phyloP scores from a whole-genome alignment of 768 basidiomycete species.

The Pisolithus albus region DNA sequence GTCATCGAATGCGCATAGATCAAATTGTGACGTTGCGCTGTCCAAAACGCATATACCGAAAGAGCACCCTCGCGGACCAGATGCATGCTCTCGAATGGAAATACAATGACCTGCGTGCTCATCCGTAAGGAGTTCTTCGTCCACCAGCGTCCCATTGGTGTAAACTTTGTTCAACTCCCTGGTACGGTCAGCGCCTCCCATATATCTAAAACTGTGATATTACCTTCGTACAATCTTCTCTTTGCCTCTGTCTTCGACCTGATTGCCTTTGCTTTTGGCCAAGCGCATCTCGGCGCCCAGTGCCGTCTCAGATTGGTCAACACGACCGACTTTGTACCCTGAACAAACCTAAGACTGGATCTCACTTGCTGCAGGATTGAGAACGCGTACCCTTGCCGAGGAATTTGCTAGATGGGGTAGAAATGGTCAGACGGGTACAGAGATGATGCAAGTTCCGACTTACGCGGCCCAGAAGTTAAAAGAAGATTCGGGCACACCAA shows the following conservation, averaged over 20 bases:
- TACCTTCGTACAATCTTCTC: conserved; percentile 88
- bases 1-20: conserved; percentile 82
- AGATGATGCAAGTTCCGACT: conserved; percentile 23
- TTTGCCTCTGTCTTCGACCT: conserved; percentile 46
- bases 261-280: conserved; percentile 51
- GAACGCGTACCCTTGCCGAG: conserved; percentile 59
- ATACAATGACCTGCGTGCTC: conserved; percentile 96
- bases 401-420: conserved; percentile 52
- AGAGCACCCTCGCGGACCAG: conserved; percentile 35
- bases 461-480: conserved; percentile 93
- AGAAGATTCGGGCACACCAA: conserved; percentile 90
- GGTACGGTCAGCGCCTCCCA: conserved; percentile 5
- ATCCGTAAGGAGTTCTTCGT: conserved; percentile 79
- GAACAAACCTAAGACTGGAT: background rate
- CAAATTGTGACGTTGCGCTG: conserved; percentile 93
- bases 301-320: conserved; percentile 95
- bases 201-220: background rate
- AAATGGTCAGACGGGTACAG: background rate
- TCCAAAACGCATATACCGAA: conserved; percentile 93
- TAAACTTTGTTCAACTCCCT: conserved; percentile 93
- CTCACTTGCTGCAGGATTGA: background rate
- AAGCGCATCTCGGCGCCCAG: conserved; percentile 95
- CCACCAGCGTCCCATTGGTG: conserved; percentile 93
- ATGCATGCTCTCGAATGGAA: conserved; percentile 62
- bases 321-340: conserved; percentile 94